A percentile compares a stretch with the other conserved stretches of the same genome.
phyloP scores from a whole-genome alignment of 495 filamentous ascomycete genomes.

The Penicillium malachiteum region DNA sequence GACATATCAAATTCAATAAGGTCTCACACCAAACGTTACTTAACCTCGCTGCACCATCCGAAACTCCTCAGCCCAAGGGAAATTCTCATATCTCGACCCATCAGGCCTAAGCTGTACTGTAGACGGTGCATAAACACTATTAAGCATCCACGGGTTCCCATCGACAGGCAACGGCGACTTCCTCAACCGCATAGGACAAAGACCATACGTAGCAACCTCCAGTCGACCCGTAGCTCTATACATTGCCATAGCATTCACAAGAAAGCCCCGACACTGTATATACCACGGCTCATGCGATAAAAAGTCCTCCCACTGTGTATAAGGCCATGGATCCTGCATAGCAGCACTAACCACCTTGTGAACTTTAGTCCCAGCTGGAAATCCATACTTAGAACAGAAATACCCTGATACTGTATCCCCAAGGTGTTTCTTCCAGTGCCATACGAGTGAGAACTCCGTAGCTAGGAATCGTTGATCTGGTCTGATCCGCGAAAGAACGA shows the following conservation, averaged over 20 bases:
- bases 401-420: not conserved
- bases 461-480: conserved; percentile 14
- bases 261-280: conserved; percentile 4
- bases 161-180: not conserved
- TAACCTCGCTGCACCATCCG: not conserved
- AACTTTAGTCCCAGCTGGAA: conserved; percentile 1
- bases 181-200: conserved; percentile 10
- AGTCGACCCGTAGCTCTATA: conserved; percentile 9
- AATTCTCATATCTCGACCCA: conserved; percentile 15
- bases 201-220: conserved; percentile 9
- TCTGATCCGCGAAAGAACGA: conserved; percentile 4
- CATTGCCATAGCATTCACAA: conserved; percentile 6
- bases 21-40: not conserved
- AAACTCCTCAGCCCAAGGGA: conserved; percentile 11
- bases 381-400: conserved; percentile 8
- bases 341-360: conserved; percentile 7
- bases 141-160: conserved; percentile 16
- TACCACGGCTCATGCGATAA: conserved; percentile 8
- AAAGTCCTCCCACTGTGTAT: conserved; percentile 11
- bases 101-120: conserved; percentile 1
- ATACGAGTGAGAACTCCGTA: conserved; percentile 15
- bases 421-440: conserved; percentile 15
- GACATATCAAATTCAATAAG: not conserved
- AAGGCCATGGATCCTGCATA: conserved; percentile 4
- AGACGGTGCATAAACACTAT: conserved; percentile 9